phyloP scores from a whole-genome alignment of 345 rosid species.

The Citrus reticulata region DNA sequence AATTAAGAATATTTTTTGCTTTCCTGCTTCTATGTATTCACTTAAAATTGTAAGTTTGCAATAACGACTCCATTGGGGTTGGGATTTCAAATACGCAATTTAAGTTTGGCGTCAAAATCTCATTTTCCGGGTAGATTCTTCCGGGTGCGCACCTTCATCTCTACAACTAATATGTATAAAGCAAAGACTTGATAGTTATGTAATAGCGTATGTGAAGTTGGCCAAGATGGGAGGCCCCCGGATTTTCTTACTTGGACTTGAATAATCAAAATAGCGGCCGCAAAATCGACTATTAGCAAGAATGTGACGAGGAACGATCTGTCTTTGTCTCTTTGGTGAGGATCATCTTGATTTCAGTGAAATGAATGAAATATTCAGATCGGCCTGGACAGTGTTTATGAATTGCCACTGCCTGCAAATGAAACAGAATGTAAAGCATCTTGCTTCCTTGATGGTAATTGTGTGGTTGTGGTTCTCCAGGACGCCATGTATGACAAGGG shows the following conservation, averaged over 20 bases:
- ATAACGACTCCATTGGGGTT: background rate
- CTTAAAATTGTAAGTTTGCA: background rate
- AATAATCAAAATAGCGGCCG: no score
- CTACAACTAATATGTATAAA: no score
- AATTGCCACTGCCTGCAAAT: no score
- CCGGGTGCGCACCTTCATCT: no score
- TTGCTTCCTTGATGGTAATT: no score
- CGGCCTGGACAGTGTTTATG: background rate
- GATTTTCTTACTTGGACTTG: no score
- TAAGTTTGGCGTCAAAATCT: background rate
- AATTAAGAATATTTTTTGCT: background rate
- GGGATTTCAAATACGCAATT: background rate
- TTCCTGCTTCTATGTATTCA: background rate
- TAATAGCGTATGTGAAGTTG: background rate
- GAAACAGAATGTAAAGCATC: no score
- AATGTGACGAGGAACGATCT: background rate
- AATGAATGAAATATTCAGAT: background rate
- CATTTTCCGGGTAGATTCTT: background rate
- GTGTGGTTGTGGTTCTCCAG: no score
- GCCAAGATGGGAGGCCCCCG: background rate
- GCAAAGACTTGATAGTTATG: no score
- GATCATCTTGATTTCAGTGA: background rate
- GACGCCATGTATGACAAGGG: no score
- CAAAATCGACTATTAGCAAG: no score
- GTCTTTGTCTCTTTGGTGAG: background rate